Evolutionary conservation across 2,329 filamentous ascomycete genomes (phyloP).

Genomic region (Sclerotinia sclerotiorum): DNA sequence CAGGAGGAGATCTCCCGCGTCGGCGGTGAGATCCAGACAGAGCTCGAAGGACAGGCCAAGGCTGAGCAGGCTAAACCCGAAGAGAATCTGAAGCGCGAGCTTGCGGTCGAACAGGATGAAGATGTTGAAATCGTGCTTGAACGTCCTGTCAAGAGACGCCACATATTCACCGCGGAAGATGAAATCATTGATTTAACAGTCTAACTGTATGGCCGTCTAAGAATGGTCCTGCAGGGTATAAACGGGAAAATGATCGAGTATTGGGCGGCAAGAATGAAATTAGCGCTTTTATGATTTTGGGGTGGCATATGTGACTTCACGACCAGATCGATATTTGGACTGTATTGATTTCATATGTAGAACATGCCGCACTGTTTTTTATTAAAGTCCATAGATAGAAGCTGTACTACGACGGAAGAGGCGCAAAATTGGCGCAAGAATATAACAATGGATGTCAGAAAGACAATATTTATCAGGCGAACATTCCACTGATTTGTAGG

Average conservation of each 20-base stretch:
- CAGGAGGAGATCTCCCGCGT: not conserved
- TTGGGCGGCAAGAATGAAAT: not conserved
- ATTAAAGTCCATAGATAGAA: conserved; percentile 17
- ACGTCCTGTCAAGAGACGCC: conserved; percentile 23
- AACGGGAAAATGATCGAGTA: not conserved
- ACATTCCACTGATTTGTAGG: no score
- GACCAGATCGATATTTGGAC: not conserved
- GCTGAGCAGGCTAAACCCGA: not conserved
- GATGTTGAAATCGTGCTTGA: conserved; percentile 21
- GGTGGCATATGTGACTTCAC: not conserved
- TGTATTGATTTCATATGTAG: conserved; percentile 1
- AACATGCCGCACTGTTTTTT: conserved; percentile 3
- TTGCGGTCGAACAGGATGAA: conserved; percentile 7
- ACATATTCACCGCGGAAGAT: conserved; percentile 18
- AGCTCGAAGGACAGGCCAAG: not conserved
- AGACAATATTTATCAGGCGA: no score
- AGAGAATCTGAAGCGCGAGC: conserved; percentile 13
- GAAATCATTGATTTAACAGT: conserved; percentile 18
- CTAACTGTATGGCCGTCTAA: not conserved
- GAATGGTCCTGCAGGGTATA: not conserved
- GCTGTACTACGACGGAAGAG: conserved; percentile 11
- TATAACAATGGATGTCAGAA: conserved; percentile 15
- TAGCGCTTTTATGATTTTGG: not conserved
- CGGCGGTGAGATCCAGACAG: not conserved
- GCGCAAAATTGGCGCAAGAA: not conserved